A percentile compares a stretch with the other conserved stretches of the same genome.
Evolutionary conservation across 352 stramenopile species (phyloP).

Genomic region (Phytopythium ostracodes): DNA sequence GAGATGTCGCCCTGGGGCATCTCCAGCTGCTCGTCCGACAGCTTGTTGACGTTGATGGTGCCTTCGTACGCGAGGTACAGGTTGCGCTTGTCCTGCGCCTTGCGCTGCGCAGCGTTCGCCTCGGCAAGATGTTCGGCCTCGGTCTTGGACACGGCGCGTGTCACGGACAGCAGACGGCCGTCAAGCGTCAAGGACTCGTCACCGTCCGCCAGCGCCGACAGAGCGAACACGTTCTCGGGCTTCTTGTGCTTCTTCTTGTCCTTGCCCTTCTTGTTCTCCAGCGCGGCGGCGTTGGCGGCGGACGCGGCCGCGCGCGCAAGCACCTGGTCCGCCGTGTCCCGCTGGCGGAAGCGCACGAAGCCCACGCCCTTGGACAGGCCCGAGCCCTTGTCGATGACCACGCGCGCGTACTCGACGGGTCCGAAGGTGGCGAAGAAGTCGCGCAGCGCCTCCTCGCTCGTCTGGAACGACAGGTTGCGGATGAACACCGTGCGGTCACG

Average conservation of each 20-base stretch:
- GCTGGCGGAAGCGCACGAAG: slow-evolving; percentile 78
- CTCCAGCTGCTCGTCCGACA: slow-evolving; percentile 80
- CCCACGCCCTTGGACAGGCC: slow-evolving; percentile 77
- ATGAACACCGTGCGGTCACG: slow-evolving; percentile 80
- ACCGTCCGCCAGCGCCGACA: slow-evolving; percentile 64
- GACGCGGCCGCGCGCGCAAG: slow-evolving; percentile 42
- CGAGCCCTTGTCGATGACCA: slow-evolving; percentile 79
- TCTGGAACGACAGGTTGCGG: slow-evolving; percentile 85
- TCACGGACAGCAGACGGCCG: slow-evolving; percentile 67
- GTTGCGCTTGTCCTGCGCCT: slow-evolving; percentile 93
- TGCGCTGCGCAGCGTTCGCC: slow-evolving; percentile 76
- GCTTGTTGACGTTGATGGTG: slow-evolving; percentile 90
- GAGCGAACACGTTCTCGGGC: slow-evolving; percentile 47
- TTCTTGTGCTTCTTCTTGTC: slow-evolving; percentile 56
- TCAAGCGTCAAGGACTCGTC: slow-evolving; percentile 69
- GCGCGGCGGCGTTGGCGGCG: slow-evolving; percentile 4
- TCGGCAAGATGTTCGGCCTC: slow-evolving; percentile 63
- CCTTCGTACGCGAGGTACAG: slow-evolving; percentile 95
- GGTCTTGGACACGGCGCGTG: slow-evolving; percentile 66
- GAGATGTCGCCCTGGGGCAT: slow-evolving; percentile 92
- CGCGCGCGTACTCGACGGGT: slow-evolving; percentile 70
- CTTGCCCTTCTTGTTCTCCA: slow-evolving; percentile 36
- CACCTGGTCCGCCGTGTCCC: slow-evolving; percentile 47
- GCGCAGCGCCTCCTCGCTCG: slow-evolving; percentile 59
- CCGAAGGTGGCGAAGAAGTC: slow-evolving; percentile 75